phyloP scores from a whole-genome alignment of 2,329 filamentous ascomycete species.

The Fusarium sp. region DNA sequence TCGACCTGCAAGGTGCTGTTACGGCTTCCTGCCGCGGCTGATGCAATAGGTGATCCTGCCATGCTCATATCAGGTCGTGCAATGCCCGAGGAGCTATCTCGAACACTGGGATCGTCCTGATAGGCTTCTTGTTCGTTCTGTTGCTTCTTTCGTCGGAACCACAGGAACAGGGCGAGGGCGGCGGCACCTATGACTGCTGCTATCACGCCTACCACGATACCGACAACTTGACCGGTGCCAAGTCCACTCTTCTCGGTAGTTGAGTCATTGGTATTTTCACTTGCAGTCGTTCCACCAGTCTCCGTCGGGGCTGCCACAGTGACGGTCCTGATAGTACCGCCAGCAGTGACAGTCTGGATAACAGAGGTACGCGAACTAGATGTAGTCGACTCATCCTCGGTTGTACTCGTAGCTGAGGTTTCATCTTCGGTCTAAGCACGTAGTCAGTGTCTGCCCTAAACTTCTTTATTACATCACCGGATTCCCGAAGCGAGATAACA shows the following conservation, averaged over 20 bases:
- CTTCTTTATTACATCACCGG: constrained; percentile 30
- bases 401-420: constrained; percentile 28
- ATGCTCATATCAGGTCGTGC: constrained; percentile 55
- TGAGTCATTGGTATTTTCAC: constrained; percentile 26
- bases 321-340: constrained; percentile 63
- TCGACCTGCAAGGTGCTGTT: constrained; percentile 67
- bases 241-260: constrained; percentile 44
- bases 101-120: constrained; percentile 56
- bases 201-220: constrained; percentile 63
- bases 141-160: constrained; percentile 57
- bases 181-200: constrained; percentile 53
- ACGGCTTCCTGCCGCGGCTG: constrained; percentile 54
- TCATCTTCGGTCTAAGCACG: constrained; percentile 22
- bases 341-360: constrained; percentile 64
- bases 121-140: constrained; percentile 54
- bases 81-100: constrained; percentile 62
- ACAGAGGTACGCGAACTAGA: constrained; percentile 40
- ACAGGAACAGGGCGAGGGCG: constrained; percentile 53
- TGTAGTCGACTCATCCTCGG: constrained; percentile 23
- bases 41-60: constrained; percentile 45
- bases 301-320: constrained; percentile 59
- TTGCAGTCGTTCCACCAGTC: constrained; percentile 30
- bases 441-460: constrained; percentile 28
- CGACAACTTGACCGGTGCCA: constrained; percentile 59
- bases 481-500: constrained; percentile 21